Percentiles rank a stretch among this genome's conserved stretches.
phyloP scores from a whole-genome alignment of 805 yeast genomes.

The Hanseniaspora valbyensis region DNA sequence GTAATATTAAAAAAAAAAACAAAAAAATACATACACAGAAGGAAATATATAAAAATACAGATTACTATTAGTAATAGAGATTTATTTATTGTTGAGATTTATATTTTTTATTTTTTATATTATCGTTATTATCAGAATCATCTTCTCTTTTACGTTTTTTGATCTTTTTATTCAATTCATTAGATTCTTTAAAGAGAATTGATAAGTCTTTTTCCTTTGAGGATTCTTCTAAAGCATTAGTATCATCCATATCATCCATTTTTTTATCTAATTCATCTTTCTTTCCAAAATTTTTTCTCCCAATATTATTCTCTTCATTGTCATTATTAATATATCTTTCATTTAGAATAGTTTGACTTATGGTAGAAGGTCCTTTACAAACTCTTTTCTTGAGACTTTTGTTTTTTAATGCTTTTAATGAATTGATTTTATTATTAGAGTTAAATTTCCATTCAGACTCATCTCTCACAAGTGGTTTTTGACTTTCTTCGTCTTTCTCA shows the following conservation, averaged over 20 bases:
- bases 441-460: slow-evolving; percentile 27
- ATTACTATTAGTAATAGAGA: too few relatives aligned
- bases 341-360: slow-evolving; percentile 27
- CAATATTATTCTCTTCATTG: slow-evolving; percentile 20
- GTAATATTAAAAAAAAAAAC: background rate
- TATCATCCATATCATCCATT: slow-evolving; percentile 18
- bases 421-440: slow-evolving; percentile 35
- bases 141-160: slow-evolving; percentile 5
- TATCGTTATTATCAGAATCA: background rate
- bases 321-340: slow-evolving; percentile 19
- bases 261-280: slow-evolving; percentile 20
- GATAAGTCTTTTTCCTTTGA: slow-evolving; percentile 7
- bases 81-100: too few relatives aligned
- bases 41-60: background rate
- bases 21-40: background rate
- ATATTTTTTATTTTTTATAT: background rate
- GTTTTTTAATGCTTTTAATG: slow-evolving; percentile 23
- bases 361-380: slow-evolving; percentile 16
- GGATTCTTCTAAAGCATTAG: slow-evolving; percentile 20
- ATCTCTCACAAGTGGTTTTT: slow-evolving; percentile 34
- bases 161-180: slow-evolving; percentile 3
- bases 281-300: slow-evolving; percentile 28
- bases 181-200: slow-evolving; percentile 8
- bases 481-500: slow-evolving; percentile 29
- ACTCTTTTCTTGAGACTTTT: slow-evolving; percentile 16